Evolutionary conservation across 169 alveolate species (phyloP), one percentile per base, ranked within the genome.

Genomic region (Plasmodium coatneyi): DNA sequence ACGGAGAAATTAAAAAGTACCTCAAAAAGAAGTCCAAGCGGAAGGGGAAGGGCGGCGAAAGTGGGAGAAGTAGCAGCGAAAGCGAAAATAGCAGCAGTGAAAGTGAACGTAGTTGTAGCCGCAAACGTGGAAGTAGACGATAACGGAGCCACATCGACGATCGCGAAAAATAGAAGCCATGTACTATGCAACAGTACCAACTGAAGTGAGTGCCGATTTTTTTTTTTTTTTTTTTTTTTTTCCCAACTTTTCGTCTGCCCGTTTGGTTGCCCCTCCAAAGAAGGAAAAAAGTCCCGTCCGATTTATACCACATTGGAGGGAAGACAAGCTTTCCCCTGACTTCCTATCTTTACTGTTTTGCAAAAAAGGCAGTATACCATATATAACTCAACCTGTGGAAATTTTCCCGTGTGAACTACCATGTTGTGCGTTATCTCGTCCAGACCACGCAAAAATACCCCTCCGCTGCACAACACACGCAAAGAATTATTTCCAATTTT

Each of bases 1-100:
- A 84, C 25, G 76, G 92, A 70, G 79, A 54, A 84, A 84, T 84
- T 72, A 84, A 84, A 71, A 72, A 84, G 76, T 84, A 84, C 39
- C 79, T 84, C 19, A 84, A 84, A 49, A 84, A 84, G 72, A 84
- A 84, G 4, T 56, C 54, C 34, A 84, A 84, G 79, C 34, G 71
- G 66, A 82, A 84, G 60, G 0, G 32, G 41, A 7, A 25, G 25
- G 52, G 41, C 56, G 30, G 60, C 28, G 39, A 52, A 34, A 84
- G 83, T 72, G 92, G 36, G 39, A 6, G 80, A 5, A 74, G 46
- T 22, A 22, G 10, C 12, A n/a, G 7, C 34, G 30, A 0, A 10
- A 56, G 72, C 0, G 4, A 56, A 22, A 16, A 22, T 22, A 22
- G 32, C 22, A 0, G 72, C 30, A 32, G 39, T 3, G 39, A 32